phyloP scores from a whole-genome alignment of 2,329 filamentous ascomycete genomes.

The Fusarium sp. region DNA sequence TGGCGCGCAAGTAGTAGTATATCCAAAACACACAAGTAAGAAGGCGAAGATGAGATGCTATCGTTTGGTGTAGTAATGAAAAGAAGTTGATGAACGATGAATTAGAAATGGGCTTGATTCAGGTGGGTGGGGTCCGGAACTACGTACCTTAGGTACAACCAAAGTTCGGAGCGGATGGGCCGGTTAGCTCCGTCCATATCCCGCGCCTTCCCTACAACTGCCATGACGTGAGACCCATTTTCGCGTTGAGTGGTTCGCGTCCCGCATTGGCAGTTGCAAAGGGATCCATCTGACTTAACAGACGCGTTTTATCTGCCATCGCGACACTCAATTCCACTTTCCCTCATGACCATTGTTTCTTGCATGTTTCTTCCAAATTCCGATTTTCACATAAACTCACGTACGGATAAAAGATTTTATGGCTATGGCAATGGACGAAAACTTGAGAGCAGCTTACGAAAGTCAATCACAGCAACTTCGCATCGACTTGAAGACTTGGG shows the following conservation, averaged over 20 bases:
- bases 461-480: slow-evolving; percentile 64
- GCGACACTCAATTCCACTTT: slow-evolving; percentile 25
- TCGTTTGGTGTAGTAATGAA: background rate
- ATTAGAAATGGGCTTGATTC: slow-evolving; percentile 3
- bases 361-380: background rate
- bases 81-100: background rate
- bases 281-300: background rate
- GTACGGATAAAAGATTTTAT: background rate
- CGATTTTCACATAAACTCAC: background rate
- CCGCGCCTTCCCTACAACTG: slow-evolving; percentile 14
- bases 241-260: slow-evolving; percentile 42
- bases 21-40: background rate
- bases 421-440: slow-evolving; percentile 56
- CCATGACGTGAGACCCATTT: slow-evolving; percentile 30
- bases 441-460: slow-evolving; percentile 57
- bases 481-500: slow-evolving; percentile 78
- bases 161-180: background rate
- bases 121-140: slow-evolving; percentile 5
- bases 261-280: slow-evolving; percentile 3
- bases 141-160: background rate
- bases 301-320: slow-evolving; percentile 30
- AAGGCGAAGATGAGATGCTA: background rate
- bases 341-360: slow-evolving; percentile 6
- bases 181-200: slow-evolving; percentile 2
- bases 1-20: background rate